Conservation (phyloP, 78 protist species). For the Polysphondylium violaceum region DNA sequence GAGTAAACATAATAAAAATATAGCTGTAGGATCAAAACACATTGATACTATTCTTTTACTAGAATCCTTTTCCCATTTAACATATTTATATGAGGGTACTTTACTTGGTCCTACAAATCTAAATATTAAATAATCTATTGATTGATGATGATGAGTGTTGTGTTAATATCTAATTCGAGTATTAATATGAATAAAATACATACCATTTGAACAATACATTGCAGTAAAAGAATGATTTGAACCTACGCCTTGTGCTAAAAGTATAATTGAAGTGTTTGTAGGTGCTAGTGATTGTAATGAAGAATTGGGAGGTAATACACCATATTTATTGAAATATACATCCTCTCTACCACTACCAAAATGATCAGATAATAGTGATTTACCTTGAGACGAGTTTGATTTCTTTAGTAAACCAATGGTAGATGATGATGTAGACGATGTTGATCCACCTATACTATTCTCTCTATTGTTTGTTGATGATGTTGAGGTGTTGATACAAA, state of each 20-base stretch:
- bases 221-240: slow-evolving; percentile 61
- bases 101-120: slow-evolving; percentile 82
- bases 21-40: slow-evolving; percentile 79
- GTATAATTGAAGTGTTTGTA: slow-evolving; percentile 30
- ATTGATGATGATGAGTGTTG: background rate
- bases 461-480: background rate
- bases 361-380: slow-evolving; percentile 53
- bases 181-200: background rate
- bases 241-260: slow-evolving; percentile 42
- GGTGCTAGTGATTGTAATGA: background rate
- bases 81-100: slow-evolving; percentile 73
- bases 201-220: slow-evolving; percentile 79
- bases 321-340: slow-evolving; percentile 5
- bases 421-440: background rate
- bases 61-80: slow-evolving; percentile 75
- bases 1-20: slow-evolving; percentile 65
- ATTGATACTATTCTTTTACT: slow-evolving; percentile 64
- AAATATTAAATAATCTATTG: slow-evolving; percentile 69
- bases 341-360: background rate
- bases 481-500: slow-evolving; percentile 41
- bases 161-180: background rate
- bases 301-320: background rate
- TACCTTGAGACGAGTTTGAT: slow-evolving; percentile 12
- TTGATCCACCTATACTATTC: background rate
- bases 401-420: background rate